These are phyloP conservation scores for Hura crepitans DNA, from an alignment of 441 rosid species.

Conservation along the genomic window DNA sequence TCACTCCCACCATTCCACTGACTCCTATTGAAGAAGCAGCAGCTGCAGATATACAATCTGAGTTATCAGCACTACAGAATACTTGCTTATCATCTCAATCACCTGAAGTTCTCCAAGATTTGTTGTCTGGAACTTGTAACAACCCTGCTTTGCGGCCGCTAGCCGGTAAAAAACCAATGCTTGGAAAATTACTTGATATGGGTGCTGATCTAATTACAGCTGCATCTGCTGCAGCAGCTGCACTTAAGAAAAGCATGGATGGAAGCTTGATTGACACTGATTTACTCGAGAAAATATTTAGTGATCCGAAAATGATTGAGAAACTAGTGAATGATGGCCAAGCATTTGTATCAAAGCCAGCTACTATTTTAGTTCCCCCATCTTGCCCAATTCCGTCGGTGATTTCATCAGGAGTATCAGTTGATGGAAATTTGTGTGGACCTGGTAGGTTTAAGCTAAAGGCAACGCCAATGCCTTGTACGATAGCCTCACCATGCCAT, in stretches of 20 bases:
- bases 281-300: constrained; percentile 53
- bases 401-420: background rate
- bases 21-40: constrained; percentile 54
- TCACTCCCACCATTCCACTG: constrained; percentile 49
- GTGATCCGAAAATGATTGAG: constrained; percentile 46
- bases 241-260: constrained; percentile 36
- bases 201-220: constrained; percentile 33
- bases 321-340: constrained; percentile 27
- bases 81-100: constrained; percentile 3
- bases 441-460: constrained; percentile 13
- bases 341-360: constrained; percentile 12
- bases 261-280: constrained; percentile 48
- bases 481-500: constrained; percentile 12
- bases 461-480: constrained; percentile 9
- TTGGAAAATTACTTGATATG: constrained; percentile 21
- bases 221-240: constrained; percentile 40
- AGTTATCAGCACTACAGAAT: constrained; percentile 16
- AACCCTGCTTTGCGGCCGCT: constrained; percentile 1
- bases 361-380: background rate
- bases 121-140: background rate
- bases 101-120: constrained; percentile 14
- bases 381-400: background rate
- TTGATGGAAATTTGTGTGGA: constrained; percentile 4
- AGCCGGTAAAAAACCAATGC: constrained; percentile 18
- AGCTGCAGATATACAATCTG: constrained; percentile 19